phyloP scores from a whole-genome alignment of 108 stramenopile species.

The Nannochloropsis gaditana region DNA sequence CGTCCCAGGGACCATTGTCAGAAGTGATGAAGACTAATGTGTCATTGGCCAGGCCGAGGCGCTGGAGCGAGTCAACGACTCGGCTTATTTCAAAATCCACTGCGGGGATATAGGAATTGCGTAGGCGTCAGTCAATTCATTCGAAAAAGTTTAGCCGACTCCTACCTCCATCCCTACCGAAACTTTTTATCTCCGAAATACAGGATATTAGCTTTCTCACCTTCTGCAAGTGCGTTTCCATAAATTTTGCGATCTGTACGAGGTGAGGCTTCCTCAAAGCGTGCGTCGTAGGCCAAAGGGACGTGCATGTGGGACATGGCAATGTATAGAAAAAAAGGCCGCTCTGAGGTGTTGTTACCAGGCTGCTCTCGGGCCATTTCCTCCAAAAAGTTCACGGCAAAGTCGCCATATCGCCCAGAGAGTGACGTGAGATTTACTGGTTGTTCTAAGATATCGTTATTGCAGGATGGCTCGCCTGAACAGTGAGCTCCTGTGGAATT shows the following conservation, averaged over 20 bases:
- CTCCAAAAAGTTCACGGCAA: background rate
- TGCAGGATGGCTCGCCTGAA: slow-evolving; percentile 12
- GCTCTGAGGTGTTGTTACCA: background rate
- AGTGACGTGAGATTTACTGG: slow-evolving; percentile 15
- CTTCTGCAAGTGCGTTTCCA: slow-evolving; percentile 17
- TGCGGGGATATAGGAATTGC: background rate
- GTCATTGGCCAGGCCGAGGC: background rate
- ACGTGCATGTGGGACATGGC: slow-evolving; percentile 14
- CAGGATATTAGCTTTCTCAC: background rate
- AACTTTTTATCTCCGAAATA: background rate
- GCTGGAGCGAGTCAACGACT: background rate
- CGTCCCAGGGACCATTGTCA: slow-evolving; percentile 20
- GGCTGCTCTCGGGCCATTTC: background rate
- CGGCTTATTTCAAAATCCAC: background rate
- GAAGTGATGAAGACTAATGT: slow-evolving; percentile 21
- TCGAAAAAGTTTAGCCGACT: no score
- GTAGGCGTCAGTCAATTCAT: no score
- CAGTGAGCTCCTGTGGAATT: background rate
- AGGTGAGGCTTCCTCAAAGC: background rate
- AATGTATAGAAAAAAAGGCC: background rate
- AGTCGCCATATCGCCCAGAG: background rate
- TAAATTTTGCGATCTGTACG: background rate
- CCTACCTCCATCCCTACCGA: no score
- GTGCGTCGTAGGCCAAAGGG: background rate
- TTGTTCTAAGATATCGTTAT: background rate